Evolutionary conservation across 2,329 filamentous ascomycete genomes (phyloP).

Genomic region (Sporothrix schenckii): DNA sequence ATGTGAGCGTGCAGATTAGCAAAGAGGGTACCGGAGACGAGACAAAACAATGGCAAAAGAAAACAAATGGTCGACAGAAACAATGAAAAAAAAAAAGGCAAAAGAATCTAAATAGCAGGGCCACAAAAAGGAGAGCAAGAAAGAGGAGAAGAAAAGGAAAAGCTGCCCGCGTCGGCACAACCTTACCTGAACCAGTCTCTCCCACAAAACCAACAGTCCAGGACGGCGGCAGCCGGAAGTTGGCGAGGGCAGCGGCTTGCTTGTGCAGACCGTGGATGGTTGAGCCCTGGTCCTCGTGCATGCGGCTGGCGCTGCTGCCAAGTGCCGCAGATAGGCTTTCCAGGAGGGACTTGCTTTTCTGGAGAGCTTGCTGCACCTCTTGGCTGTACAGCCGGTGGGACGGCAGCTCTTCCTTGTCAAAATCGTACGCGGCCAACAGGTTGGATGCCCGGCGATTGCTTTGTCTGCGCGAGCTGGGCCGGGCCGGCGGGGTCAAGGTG

Average conservation of each 20-base stretch:
- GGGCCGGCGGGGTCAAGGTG: background rate
- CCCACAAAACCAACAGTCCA: constrained; percentile 17
- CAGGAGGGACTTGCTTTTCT: constrained; percentile 1
- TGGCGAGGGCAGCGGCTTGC: background rate
- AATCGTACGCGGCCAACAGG: background rate
- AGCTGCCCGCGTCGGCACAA: background rate
- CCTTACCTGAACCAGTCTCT: background rate
- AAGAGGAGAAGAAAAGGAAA: background rate
- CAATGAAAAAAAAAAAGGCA: too few relatives aligned
- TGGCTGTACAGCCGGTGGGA: background rate
- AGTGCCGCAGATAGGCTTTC: constrained; percentile 3
- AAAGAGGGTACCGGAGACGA: too few relatives aligned
- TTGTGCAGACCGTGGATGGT: constrained; percentile 13
- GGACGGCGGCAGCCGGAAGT: constrained; percentile 11
- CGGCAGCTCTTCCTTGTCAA: background rate
- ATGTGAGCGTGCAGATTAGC: background rate
- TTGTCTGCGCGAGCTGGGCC: background rate
- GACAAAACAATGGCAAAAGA: too few relatives aligned
- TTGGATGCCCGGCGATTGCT: background rate
- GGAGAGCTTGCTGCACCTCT: background rate
- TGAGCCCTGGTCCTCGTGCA: constrained; percentile 8
- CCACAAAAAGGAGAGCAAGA: background rate
- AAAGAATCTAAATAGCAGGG: background rate
- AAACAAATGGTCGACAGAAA: too few relatives aligned
- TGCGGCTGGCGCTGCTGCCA: background rate